phyloP scores from a whole-genome alignment of 192 early-diverging fungal genomes.

The Coemansia umbellata region DNA sequence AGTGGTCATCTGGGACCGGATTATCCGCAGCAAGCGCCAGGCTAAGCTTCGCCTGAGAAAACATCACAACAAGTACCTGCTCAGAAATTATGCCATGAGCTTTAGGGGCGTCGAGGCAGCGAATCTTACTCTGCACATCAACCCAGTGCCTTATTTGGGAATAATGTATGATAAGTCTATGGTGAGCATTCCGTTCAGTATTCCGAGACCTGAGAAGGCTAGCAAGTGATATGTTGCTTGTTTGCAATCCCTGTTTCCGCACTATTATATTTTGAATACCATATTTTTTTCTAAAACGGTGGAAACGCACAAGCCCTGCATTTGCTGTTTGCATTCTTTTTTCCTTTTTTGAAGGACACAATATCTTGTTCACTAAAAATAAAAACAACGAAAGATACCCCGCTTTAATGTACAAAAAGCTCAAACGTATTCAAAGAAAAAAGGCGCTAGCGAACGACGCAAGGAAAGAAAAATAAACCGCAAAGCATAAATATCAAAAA shows the following conservation, averaged over 20 bases:
- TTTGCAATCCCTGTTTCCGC: too few species aligned
- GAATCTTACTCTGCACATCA: conserved; percentile 45
- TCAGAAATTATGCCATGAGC: conserved; percentile 36
- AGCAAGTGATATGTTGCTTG: too few species aligned
- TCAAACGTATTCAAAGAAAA: too few species aligned
- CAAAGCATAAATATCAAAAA: not conserved
- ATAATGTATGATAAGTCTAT: conserved; percentile 46
- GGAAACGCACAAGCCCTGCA: too few species aligned
- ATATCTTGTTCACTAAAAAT: too few species aligned
- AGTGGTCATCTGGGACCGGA: conserved; percentile 48
- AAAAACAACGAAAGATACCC: too few species aligned
- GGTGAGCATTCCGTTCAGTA: conserved; percentile 26
- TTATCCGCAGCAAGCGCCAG: conserved; percentile 34
- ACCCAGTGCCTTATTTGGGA: conserved; percentile 50
- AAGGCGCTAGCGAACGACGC: too few species aligned
- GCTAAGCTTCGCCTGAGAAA: conserved; percentile 39
- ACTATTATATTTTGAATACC: not conserved
- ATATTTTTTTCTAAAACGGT: not conserved
- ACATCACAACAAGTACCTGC: conserved; percentile 50
- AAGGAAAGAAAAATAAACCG: not conserved
- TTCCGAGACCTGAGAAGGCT: conserved; percentile 15
- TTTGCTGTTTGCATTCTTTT: too few species aligned
- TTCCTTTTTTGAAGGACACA: too few species aligned
- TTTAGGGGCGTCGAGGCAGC: conserved; percentile 36
- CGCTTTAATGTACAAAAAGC: too few species aligned